These are phyloP conservation scores for Tricholoma terreum DNA, from an alignment of 768 basidiomycete species.

Conservation along the genomic window DNA sequence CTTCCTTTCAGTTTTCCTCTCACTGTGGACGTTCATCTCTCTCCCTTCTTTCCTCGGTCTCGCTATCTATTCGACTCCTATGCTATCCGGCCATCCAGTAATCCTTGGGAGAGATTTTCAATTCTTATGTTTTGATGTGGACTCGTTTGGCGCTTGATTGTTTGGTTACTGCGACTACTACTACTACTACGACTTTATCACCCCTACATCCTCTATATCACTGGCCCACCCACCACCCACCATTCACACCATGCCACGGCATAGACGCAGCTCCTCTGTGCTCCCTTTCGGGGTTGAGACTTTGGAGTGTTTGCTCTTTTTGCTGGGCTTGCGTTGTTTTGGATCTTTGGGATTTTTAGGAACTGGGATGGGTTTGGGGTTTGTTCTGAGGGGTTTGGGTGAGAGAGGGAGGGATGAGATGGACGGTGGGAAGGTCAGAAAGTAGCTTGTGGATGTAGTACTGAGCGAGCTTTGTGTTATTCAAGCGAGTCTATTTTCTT, in stretches of 20 bases:
- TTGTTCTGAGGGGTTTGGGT: background rate
- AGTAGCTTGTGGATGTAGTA: no score
- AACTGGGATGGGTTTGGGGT: background rate
- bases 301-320: background rate
- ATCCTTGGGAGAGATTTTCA: background rate
- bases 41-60: background rate
- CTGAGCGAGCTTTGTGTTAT: no score
- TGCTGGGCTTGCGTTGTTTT: background rate
- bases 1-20: no score
- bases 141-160: background rate
- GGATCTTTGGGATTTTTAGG: background rate
- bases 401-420: background rate
- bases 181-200: background rate
- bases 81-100: background rate
- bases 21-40: background rate
- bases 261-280: conserved; percentile 1
- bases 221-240: background rate
- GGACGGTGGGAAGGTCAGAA: background rate
- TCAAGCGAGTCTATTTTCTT: no score
- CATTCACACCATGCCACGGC: background rate
- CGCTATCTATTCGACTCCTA: background rate
- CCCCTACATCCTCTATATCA: background rate
- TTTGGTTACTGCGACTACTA: background rate
- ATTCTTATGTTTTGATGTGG: background rate
- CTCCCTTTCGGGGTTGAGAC: conserved; percentile 6